Conservation (phyloP, 768 basidiomycete genomes). For the Fomitopsis pulvina region DNA sequence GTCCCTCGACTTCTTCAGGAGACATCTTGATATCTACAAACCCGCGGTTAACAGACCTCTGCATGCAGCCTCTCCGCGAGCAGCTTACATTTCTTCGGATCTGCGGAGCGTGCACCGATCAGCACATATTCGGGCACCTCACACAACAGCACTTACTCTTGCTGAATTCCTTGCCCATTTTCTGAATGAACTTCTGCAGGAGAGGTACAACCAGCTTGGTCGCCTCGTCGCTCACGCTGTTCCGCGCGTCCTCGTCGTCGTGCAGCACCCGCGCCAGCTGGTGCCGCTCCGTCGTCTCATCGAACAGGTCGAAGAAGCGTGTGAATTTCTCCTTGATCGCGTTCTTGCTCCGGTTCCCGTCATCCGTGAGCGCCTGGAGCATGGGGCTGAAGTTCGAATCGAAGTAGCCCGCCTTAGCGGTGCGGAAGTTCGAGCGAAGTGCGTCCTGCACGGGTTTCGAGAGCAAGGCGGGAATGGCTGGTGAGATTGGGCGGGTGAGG, state of each 20-base stretch:
- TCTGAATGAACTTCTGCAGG: slow-evolving; percentile 67
- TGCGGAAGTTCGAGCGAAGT: slow-evolving; percentile 67
- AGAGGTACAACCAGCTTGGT: slow-evolving; percentile 72
- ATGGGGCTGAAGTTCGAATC: slow-evolving; percentile 77
- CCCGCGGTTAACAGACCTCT: neutral
- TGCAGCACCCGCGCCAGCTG: slow-evolving; percentile 60
- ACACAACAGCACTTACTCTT: slow-evolving; percentile 49
- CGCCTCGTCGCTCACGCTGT: slow-evolving; percentile 62
- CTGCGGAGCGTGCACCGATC: slow-evolving; percentile 25
- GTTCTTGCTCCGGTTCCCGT: slow-evolving; percentile 44
- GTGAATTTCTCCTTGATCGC: slow-evolving; percentile 80
- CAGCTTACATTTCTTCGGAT: slow-evolving; percentile 63
- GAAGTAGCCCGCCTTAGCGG: slow-evolving; percentile 79
- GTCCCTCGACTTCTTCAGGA: slow-evolving; percentile 64
- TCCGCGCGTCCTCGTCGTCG: slow-evolving; percentile 58
- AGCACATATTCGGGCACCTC: neutral
- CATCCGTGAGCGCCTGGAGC: slow-evolving; percentile 53
- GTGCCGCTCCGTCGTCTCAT: slow-evolving; percentile 76
- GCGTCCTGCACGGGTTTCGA: slow-evolving; percentile 55
- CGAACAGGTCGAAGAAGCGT: slow-evolving; percentile 73
- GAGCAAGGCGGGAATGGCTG: slow-evolving; percentile 42
- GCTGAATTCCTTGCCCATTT: slow-evolving; percentile 78
- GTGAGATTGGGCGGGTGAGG: slow-evolving; percentile 40
- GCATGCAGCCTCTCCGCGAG: neutral
- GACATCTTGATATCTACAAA: slow-evolving; percentile 70